Base-by-base conservation (phyloP, 164 flowering plant genomes). In the Piper longum region DNA sequence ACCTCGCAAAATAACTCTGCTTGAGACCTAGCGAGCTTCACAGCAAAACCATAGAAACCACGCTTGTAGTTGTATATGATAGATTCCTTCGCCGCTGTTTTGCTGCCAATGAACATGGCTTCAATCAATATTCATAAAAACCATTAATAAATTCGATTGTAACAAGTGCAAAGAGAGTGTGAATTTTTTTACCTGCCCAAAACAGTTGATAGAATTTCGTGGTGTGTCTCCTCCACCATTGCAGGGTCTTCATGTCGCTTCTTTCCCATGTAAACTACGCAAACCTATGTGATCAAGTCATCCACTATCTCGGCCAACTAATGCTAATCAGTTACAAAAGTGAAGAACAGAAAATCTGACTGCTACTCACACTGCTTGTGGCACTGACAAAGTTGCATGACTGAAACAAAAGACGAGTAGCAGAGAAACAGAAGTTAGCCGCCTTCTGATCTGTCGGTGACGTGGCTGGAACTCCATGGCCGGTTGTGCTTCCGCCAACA, bases 31-130 rank as follows among this genome's bases (percentile, higher is more conserved):
- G 79, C 79, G 6, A 83, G 74, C 66, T 56, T 78, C 16, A 79
- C 85, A 1, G 85, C 83, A 73, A 81, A 83, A 4, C 85, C 83
- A 16, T 82, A 81, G 60, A 83, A 81, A 36, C 82, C 83, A 73
- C 81, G 83, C 69, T 64, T 78, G 60, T 81, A 83, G 54, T 75
- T 76, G 67, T 81, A 81, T 56, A 83, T 54, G 55, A 83, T 72
- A 3, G 69, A 72, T 41, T 48, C 60, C 56, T 59, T 40, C 5
- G 82, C 80, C 4, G 64, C 65, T 60, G 81, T 72, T 62, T 79
- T 73, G 73, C 84, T 81, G 73, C 55, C 74, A 7, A n/a, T 36
- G 14, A 59, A 59, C 6, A 13, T 2, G 0, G 13, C 6, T 26
- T 19, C 12, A 59, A 59, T 1, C 11, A 36, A 19, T 6, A 4